Evolutionary conservation across 495 filamentous ascomycete species (phyloP).

Genomic region (Talaromyces wortmannii): DNA sequence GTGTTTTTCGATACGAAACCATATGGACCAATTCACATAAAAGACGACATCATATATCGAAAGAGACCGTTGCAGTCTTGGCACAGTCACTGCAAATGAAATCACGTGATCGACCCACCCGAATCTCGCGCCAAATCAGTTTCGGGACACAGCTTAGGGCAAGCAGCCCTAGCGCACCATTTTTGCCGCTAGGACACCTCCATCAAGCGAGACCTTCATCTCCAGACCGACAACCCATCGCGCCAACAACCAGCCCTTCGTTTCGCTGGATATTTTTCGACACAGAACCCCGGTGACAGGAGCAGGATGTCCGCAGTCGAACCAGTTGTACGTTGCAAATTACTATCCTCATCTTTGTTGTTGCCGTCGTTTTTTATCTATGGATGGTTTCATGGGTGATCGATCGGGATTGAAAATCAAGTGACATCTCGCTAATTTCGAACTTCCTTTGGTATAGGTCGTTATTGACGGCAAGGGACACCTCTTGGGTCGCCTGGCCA

Average conservation of each 20-base stretch:
- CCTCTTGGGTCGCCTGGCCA: conserved; percentile 97
- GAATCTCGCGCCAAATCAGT: neutral
- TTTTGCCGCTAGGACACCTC: conserved; percentile 8
- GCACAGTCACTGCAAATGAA: neutral
- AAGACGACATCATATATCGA: neutral
- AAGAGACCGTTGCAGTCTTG: neutral
- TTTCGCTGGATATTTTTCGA: conserved; percentile 32
- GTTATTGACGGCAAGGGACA: conserved; percentile 99
- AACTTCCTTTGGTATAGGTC: conserved; percentile 50
- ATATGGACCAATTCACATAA: neutral
- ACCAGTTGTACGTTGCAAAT: conserved; percentile 72
- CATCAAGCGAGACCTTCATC: conserved; percentile 6
- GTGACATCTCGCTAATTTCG: conserved; percentile 21
- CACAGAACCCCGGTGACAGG: conserved; percentile 30
- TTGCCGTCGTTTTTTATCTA: conserved; percentile 8
- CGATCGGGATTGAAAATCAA: neutral
- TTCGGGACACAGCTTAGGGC: conserved; percentile 1
- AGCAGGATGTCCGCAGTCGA: conserved; percentile 98
- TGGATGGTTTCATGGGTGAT: conserved; percentile 3
- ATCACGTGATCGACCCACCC: neutral
- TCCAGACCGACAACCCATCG: conserved; percentile 5
- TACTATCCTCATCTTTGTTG: conserved; percentile 1
- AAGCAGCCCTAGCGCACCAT: conserved; percentile 5
- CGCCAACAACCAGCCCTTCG: conserved; percentile 20
- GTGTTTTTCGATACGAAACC: conserved; percentile 33